Percentiles rank a stretch among this genome's conserved stretches.
phyloP scores from a whole-genome alignment of 2,329 filamentous ascomycete genomes.

The Kalmusia sp. region DNA sequence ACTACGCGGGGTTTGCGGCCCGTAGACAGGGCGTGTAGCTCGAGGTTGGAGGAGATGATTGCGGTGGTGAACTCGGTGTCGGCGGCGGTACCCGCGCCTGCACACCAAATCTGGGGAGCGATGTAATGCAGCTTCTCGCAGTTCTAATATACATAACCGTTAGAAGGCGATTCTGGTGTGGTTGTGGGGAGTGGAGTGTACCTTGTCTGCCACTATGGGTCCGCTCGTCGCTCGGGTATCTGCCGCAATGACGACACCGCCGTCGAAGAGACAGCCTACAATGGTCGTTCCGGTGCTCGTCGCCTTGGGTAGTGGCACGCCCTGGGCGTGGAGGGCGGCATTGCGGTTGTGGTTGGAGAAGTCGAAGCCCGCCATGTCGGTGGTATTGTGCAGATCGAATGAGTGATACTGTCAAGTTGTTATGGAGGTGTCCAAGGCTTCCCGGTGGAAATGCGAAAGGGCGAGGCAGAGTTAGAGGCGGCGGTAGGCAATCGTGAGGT shows the following conservation, averaged over 20 bases:
- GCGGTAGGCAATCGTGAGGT: constrained; percentile 13
- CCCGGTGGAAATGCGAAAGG: not conserved
- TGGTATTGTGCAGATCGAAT: not conserved
- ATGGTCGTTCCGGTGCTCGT: constrained; percentile 99
- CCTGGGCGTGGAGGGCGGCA: constrained; percentile 90
- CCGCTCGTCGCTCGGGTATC: constrained; percentile 97
- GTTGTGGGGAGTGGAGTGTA: constrained; percentile 38
- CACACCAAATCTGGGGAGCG: constrained; percentile 98
- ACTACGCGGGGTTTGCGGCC: constrained; percentile 96
- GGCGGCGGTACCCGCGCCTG: constrained; percentile 94
- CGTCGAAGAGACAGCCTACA: constrained; percentile 95
- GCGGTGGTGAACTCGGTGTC: constrained; percentile 99
- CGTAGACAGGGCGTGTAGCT: constrained; percentile 94
- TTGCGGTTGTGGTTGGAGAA: constrained; percentile 99
- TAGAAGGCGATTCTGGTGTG: constrained; percentile 10
- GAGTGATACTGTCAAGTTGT: not conserved
- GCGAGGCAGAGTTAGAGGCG: not conserved
- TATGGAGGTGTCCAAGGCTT: not conserved
- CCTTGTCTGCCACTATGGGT: constrained; percentile 98
- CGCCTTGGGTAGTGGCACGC: constrained; percentile 93
- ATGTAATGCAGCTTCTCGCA: constrained; percentile 99
- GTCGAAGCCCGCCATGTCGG: constrained; percentile 76
- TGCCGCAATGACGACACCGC: constrained; percentile 97
- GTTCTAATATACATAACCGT: constrained; percentile 69
- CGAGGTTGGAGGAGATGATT: constrained; percentile 97